Evolutionary conservation across 140 eudicot genomes (phyloP), one percentile per base, ranked within the genome.

Genomic region (Bidens hawaiensis): DNA sequence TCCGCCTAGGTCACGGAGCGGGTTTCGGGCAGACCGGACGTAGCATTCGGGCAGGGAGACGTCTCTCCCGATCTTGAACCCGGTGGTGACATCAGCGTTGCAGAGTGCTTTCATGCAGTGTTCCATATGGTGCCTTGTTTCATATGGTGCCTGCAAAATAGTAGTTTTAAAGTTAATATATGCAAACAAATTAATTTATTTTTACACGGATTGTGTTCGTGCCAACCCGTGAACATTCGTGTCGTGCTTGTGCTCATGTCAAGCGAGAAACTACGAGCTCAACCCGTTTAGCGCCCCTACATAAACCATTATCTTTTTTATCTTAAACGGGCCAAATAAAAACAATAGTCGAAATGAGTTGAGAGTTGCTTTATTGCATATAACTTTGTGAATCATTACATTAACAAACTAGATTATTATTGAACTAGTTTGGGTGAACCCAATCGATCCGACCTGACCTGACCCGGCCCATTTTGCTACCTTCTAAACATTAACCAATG

Each of bases 21-120:
- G 95, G 58, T 85, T 78, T 34, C 88, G 59, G 63, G 95, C 88
- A 2, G 85, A 85, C 2, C 91, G 86, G 36, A 89, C 84, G 16
- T 80, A 85, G 33, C 95, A 81, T 74, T 82, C 95, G 5, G 97
- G 97, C 13, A 89, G 76, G 15, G 95, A 89, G 12, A 89, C 74
- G 48, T 89, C 97, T 45, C 88, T 63, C 9, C 97, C 95, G 23
- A 85, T 78, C 63, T 82, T 89, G 86, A 89, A 89, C 41, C 97
- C 97, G 8, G 31, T 6, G 27, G 88, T 81, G 12, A 89, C 79
- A 38, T 89, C 91, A 0, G 97, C 88, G 53, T 89, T 89, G 86
- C 97, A 89, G 7, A 89, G 95, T 68, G 97, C 86, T 74, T 81
- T 89, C 26, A 89, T 82, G 83, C 85, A 82, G 46, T 85, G 83